Evolutionary conservation across 2,329 filamentous ascomycete species (phyloP), one percentile per base, ranked within the genome.

Genomic region (Monilinia fructicola): DNA sequence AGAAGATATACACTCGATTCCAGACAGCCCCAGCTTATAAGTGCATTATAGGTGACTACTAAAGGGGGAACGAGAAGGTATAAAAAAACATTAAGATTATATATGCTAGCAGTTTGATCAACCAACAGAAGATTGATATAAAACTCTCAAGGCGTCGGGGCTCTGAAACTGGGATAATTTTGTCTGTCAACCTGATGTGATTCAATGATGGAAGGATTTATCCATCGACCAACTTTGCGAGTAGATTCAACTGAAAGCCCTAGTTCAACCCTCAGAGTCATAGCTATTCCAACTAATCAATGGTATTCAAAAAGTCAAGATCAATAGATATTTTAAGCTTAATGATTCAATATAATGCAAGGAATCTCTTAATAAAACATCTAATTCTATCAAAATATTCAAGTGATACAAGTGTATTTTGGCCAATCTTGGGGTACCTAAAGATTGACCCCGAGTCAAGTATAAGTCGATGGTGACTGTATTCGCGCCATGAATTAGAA

Each of bases 321-420:
- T 18, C 0, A 7, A 16, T 7, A 7, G 1, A 35, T 23, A 3
- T 5, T 38, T 26, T 21, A 16, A 12, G 4, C 7, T 50, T 5
- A 2, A 21, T 0, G 7, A 26, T 23, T 18, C 0, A 38, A 26
- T 18, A 12, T 2, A n/a, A 3, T 3, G 1, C 3, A 21, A 38
- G n/a, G 0, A 9, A 21, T 21, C 31, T 23, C 28, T 4, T 50
- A 4, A 10, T 26, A 23, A 23, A 9, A 9, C 14, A 9, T 38
- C 18, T 38, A 1, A 11, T 50, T 48, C 9, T 4, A 18, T 48
- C 21, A 40, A 1, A 26, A 50, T 26, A 38, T 40, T 26, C 28
- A 60, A 50, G 58, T 60, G 58, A 60, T 5, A 38, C 1, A 21
- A 4, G 58, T 35, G 44, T 23, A 18, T 26, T 23, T 50, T 26